These are phyloP conservation scores for Perkinsus marinus DNA, from an alignment of 169 alveolate genomes.

Conservation along the genomic window DNA sequence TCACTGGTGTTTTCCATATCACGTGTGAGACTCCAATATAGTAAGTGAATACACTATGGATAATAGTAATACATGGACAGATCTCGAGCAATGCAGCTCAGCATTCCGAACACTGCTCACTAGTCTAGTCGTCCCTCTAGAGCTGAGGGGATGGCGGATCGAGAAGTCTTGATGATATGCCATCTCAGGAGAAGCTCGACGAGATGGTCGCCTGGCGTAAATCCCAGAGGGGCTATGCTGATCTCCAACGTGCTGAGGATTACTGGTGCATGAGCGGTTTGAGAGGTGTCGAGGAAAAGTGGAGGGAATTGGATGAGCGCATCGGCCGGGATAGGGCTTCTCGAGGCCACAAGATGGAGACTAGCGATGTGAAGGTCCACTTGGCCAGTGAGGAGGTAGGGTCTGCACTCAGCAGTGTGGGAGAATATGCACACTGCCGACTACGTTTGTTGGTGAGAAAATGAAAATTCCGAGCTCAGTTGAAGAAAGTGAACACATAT, in stretches of 20 bases:
- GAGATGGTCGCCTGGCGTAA: neutral
- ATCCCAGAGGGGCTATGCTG: neutral
- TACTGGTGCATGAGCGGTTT: neutral
- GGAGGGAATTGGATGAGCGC: neutral
- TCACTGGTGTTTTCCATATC: too few relatives aligned
- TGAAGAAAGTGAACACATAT: too few relatives aligned
- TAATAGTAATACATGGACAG: too few relatives aligned
- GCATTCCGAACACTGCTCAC: too few relatives aligned
- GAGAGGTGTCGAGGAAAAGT: neutral
- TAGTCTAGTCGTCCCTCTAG: too few relatives aligned
- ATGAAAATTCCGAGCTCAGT: too few relatives aligned
- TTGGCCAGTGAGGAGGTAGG: neutral
- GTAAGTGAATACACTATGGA: too few relatives aligned
- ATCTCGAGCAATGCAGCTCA: too few relatives aligned
- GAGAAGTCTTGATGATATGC: neutral
- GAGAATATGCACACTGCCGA: too few relatives aligned
- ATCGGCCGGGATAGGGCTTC: neutral
- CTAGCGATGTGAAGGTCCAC: neutral
- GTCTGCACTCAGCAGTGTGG: too few relatives aligned
- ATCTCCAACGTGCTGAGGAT: neutral
- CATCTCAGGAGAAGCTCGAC: neutral
- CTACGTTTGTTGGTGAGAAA: too few relatives aligned
- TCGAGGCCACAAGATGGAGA: neutral
- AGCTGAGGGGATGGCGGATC: neutral
- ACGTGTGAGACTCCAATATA: too few relatives aligned